Percentiles rank a stretch among this genome's conserved stretches.
Evolutionary conservation across 257 asterid species (phyloP).

Genomic region (Solanum lycopersicoides): DNA sequence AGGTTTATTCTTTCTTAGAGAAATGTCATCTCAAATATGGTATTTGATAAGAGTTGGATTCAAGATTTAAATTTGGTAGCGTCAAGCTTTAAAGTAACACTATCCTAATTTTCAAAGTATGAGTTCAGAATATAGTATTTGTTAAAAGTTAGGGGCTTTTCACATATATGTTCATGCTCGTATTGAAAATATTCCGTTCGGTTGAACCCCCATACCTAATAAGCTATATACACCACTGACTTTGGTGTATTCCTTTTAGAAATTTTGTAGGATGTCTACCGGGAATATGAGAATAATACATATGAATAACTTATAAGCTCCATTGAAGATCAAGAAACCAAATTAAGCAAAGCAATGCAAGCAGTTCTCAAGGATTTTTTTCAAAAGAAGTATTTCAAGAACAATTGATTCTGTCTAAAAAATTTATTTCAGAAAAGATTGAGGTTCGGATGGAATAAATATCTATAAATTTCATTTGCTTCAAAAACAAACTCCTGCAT

Average conservation of each 20-base stretch:
- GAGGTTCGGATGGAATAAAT: too few relatives aligned
- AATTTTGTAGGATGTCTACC: conserved; percentile 14
- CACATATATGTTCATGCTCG: too few relatives aligned
- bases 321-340: conserved; percentile 18
- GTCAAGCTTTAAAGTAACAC: neutral
- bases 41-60: too few relatives aligned
- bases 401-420: too few relatives aligned
- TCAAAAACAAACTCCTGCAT: too few relatives aligned
- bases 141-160: too few relatives aligned
- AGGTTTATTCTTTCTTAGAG: neutral
- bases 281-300: conserved; percentile 22
- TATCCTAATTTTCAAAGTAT: neutral
- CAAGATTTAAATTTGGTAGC: neutral
- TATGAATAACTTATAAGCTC: conserved; percentile 11
- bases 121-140: neutral
- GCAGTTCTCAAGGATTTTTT: conserved; percentile 8
- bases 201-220: neutral
- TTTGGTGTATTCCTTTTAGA: neutral
- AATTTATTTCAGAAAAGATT: too few relatives aligned
- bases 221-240: neutral
- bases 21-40: too few relatives aligned
- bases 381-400: too few relatives aligned
- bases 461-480: too few relatives aligned
- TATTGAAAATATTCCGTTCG: neutral
- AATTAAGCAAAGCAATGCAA: conserved; percentile 15